Base-by-base conservation (phyloP, 2,329 filamentous ascomycete species). In the Metarhizium guizhouense region DNA sequence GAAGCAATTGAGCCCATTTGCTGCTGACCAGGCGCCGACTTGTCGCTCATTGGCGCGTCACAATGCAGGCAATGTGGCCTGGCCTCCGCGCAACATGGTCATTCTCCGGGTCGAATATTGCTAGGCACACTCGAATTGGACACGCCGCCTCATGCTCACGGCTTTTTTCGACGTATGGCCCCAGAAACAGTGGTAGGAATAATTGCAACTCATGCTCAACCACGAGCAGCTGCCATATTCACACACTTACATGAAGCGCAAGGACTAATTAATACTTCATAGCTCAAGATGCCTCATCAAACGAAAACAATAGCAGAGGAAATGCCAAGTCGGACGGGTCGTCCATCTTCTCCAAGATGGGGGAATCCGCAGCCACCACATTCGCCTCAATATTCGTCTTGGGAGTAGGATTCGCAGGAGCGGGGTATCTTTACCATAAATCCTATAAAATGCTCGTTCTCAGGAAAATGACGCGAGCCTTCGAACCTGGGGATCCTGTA, bases 391-490 rank as follows among this genome's bases (percentile, higher is more conserved):
- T 93, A 55, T 62, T 85, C 11, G 82, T 93, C 16, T 74, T 93
- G 36, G 88, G 85, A 62, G 74, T 79, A 18, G 83, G 81, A 34
- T 86, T 85, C 64, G 78, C 75, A 48, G 63, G 80, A 29, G 87
- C 88, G 6, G 90, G 86, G 29, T 93, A 89, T 69, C 78, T 79
- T 51, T 95, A 94, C 67, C 88, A 94, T 69, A 84, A 81, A 64
- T 83, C 81, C 67, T 97, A 99, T 81, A 99, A 99, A 74, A 80
- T 86, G 71, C 74, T 95, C 55, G 90, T 97, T 32, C 76, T 97
- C n/a, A 75, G 85, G 61, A 99, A 99, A 73, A 97, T 99, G 78
- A 83, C 88, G 61, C 87, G 88, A 63, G 94, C 94, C 29, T 99
- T 99, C 70, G 80, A 87, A 56, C 91, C 92, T 1, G 94, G 94